Evolutionary conservation across 108 stramenopile genomes (phyloP).

Genomic region (Skeletonema costatum): DNA sequence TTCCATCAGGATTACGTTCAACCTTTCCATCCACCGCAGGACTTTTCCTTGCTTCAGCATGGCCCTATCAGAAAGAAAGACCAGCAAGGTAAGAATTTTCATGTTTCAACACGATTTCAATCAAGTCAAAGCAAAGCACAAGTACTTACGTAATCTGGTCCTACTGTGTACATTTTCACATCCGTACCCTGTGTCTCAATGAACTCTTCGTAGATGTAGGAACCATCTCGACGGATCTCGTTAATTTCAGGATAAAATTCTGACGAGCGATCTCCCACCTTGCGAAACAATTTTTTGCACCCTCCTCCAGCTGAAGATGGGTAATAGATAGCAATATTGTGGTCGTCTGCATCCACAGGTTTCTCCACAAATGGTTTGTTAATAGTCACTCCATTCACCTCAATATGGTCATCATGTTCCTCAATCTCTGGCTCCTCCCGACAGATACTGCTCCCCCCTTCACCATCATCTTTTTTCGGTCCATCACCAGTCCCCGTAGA

Average conservation of each 20-base stretch:
- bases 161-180: conserved; percentile 99
- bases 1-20: conserved; percentile 92
- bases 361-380: conserved; percentile 99
- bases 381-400: conserved; percentile 90
- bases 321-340: conserved; percentile 98
- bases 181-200: conserved; percentile 98
- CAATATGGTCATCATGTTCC: conserved; percentile 95
- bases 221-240: conserved; percentile 90
- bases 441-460: conserved; percentile 2
- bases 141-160: conserved; percentile 79
- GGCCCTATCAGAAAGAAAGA: conserved; percentile 49
- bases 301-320: conserved; percentile 96
- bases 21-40: conserved; percentile 98
- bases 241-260: conserved; percentile 95
- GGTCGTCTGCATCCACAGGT: conserved; percentile 98
- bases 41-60: conserved; percentile 97
- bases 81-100: too few species aligned
- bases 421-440: conserved; percentile 52
- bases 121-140: too few species aligned
- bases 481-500: conserved; percentile 69
- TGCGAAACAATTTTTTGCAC: conserved; percentile 97
- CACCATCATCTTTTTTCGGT: conserved; percentile 40
- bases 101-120: too few species aligned
- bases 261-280: conserved; percentile 86
- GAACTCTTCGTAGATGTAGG: conserved; percentile 98